phyloP scores from a whole-genome alignment of 2,329 filamentous ascomycete genomes.

The Colletotrichum sansevieriae region DNA sequence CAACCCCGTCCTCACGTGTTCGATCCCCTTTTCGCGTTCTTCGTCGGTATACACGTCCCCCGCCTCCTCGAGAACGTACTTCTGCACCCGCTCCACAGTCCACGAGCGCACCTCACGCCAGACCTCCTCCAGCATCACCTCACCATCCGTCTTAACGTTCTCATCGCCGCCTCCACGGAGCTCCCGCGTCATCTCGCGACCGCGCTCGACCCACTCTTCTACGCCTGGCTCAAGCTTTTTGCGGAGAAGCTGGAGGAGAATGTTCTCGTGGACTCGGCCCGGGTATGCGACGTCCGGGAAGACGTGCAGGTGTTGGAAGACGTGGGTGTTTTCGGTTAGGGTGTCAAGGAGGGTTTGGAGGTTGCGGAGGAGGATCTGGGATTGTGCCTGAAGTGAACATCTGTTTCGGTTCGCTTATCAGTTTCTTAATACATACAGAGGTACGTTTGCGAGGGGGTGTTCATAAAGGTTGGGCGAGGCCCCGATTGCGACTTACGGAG shows the following conservation, averaged over 20 bases:
- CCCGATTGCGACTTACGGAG: conserved; percentile 63
- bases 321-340: conserved; percentile 73
- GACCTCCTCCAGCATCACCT: conserved; percentile 63
- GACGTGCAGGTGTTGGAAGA: conserved; percentile 78
- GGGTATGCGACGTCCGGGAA: conserved; percentile 84
- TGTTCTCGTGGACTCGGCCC: conserved; percentile 74
- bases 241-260: conserved; percentile 78
- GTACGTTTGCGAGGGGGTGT: not conserved
- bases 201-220: conserved; percentile 78
- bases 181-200: conserved; percentile 61
- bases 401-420: conserved; percentile 54
- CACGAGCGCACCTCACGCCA: conserved; percentile 64
- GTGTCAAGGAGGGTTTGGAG: conserved; percentile 75
- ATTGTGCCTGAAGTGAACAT: conserved; percentile 78
- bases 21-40: conserved; percentile 74
- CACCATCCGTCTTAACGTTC: conserved; percentile 55
- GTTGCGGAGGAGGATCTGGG: conserved; percentile 78
- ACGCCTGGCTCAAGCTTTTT: conserved; percentile 87
- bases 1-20: conserved; percentile 80
- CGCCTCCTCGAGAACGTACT: conserved; percentile 59
- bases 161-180: conserved; percentile 46
- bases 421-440: not conserved
- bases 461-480: too few relatives aligned
- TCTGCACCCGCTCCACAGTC: conserved; percentile 56
- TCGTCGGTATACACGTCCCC: conserved; percentile 78